phyloP scores from a whole-genome alignment of 2,329 filamentous ascomycete species.

The Fonsecaea nubica region DNA sequence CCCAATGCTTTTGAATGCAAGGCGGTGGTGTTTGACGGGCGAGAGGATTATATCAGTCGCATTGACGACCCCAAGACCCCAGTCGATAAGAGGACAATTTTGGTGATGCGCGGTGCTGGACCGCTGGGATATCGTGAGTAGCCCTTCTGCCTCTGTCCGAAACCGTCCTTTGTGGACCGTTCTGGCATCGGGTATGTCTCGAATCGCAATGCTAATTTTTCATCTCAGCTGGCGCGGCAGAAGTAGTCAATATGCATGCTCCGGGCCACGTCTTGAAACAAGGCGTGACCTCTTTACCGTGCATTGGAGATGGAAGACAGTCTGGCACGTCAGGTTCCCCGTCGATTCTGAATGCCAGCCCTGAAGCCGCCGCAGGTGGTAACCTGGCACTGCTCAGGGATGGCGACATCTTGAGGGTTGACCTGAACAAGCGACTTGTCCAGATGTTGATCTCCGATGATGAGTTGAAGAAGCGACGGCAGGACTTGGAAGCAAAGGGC shows the following conservation, averaged over 20 bases:
- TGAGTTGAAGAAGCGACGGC: slow-evolving; percentile 51
- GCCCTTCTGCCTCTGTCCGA: neutral
- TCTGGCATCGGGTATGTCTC: neutral
- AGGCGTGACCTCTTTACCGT: slow-evolving; percentile 57
- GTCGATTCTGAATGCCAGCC: slow-evolving; percentile 63
- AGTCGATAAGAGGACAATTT: slow-evolving; percentile 53
- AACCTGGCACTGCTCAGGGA: slow-evolving; percentile 60
- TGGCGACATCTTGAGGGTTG: slow-evolving; percentile 59
- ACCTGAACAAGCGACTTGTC: slow-evolving; percentile 57
- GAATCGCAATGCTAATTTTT: neutral
- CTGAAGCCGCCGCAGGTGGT: slow-evolving; percentile 62
- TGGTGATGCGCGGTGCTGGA: slow-evolving; percentile 59
- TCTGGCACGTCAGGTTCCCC: slow-evolving; percentile 63
- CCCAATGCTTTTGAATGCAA: slow-evolving; percentile 57
- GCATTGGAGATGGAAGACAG: slow-evolving; percentile 63
- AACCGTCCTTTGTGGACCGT: neutral
- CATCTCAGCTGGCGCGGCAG: slow-evolving; percentile 50
- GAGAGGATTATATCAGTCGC: slow-evolving; percentile 56
- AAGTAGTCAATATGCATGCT: slow-evolving; percentile 62
- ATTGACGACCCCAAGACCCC: slow-evolving; percentile 50
- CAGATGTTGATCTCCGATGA: slow-evolving; percentile 55
- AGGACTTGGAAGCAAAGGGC: slow-evolving; percentile 47
- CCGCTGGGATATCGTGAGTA: slow-evolving; percentile 54
- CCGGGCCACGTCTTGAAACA: slow-evolving; percentile 54
- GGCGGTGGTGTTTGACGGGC: slow-evolving; percentile 59